These are phyloP conservation scores for Globisporangium paroecandrum DNA, from an alignment of 352 stramenopile species.

Conservation along the genomic window DNA sequence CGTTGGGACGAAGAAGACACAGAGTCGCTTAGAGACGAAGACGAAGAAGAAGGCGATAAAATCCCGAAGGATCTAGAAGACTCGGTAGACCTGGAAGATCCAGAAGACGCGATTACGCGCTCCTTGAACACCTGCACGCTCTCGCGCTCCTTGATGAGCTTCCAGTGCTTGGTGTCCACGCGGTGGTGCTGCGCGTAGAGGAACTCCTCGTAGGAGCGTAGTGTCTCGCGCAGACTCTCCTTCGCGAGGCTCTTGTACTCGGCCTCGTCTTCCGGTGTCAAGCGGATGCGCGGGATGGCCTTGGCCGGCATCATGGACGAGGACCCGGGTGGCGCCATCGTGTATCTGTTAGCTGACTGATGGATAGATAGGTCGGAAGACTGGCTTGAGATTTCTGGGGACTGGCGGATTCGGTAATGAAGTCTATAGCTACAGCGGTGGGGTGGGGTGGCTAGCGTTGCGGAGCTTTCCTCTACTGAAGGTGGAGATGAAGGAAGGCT, in stretches of 20 bases:
- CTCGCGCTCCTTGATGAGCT: constrained; percentile 30
- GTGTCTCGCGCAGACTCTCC: constrained; percentile 26
- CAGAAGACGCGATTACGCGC: constrained; percentile 6
- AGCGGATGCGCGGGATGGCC: constrained; percentile 22
- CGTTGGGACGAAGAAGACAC: background rate
- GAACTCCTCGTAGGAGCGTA: constrained; percentile 41
- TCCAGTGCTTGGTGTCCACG: constrained; percentile 41
- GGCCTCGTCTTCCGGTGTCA: constrained; percentile 29
- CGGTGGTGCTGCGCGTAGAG: constrained; percentile 19
- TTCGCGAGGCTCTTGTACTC: constrained; percentile 27
- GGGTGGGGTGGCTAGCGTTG: background rate
- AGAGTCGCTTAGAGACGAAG: constrained; percentile 17
- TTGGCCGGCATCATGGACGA: constrained; percentile 4
- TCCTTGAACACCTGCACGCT: constrained; percentile 37
- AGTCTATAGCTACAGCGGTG: background rate
- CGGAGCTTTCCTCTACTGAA: background rate
- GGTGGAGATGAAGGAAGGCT: background rate
- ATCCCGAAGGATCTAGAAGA: background rate
- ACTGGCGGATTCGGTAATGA: background rate
- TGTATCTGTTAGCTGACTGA: background rate
- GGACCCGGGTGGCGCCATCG: background rate
- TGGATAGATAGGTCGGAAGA: background rate
- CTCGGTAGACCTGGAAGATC: too few species aligned
- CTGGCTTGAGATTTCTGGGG: background rate
- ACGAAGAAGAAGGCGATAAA: background rate